A percentile compares a stretch with the other conserved stretches of the same genome.
Conservation (phyloP, 1,284 basidiomycete genomes). For the Malassezia slooffiae region DNA sequence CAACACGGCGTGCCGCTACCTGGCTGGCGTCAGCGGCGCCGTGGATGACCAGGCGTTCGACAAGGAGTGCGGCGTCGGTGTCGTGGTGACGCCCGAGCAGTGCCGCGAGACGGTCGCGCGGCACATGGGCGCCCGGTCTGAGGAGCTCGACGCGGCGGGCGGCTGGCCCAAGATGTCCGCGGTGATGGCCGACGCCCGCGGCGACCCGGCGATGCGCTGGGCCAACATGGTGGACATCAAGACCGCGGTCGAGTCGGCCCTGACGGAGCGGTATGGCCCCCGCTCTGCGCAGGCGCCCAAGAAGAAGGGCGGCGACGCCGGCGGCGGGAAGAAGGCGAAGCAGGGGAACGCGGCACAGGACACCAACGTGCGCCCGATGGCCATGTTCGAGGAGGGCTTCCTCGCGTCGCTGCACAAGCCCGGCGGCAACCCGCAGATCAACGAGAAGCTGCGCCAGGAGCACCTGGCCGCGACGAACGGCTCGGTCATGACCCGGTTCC, state of each 20-base stretch:
- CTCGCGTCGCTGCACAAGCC: slow-evolving; percentile 84
- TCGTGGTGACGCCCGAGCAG: slow-evolving; percentile 63
- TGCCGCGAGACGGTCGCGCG: slow-evolving; percentile 56
- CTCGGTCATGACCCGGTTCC: slow-evolving; percentile 87
- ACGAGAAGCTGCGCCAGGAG: slow-evolving; percentile 63
- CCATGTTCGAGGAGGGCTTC: slow-evolving; percentile 90
- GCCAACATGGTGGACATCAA: slow-evolving; percentile 81
- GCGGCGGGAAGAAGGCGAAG: not conserved
- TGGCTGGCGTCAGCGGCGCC: slow-evolving; percentile 55
- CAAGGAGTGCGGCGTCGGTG: slow-evolving; percentile 68
- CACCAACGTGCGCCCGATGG: slow-evolving; percentile 48
- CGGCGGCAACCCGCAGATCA: slow-evolving; percentile 82
- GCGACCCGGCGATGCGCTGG: slow-evolving; percentile 56
- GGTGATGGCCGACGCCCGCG: slow-evolving; percentile 37
- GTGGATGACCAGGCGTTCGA: slow-evolving; percentile 67
- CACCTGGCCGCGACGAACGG: slow-evolving; percentile 75
- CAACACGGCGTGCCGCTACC: slow-evolving; percentile 59
- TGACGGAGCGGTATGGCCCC: slow-evolving; percentile 65
- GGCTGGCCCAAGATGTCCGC: slow-evolving; percentile 36
- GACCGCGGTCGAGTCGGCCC: slow-evolving; percentile 67
- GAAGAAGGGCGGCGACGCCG: slow-evolving; percentile 48
- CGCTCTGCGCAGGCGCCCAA: slow-evolving; percentile 49
- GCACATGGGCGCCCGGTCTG: slow-evolving; percentile 52
- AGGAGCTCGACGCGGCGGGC: slow-evolving; percentile 48
- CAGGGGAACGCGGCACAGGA: slow-evolving; percentile 11